phyloP scores from a whole-genome alignment of 768 basidiomycete species.

The Psilocybe cyanescens region DNA sequence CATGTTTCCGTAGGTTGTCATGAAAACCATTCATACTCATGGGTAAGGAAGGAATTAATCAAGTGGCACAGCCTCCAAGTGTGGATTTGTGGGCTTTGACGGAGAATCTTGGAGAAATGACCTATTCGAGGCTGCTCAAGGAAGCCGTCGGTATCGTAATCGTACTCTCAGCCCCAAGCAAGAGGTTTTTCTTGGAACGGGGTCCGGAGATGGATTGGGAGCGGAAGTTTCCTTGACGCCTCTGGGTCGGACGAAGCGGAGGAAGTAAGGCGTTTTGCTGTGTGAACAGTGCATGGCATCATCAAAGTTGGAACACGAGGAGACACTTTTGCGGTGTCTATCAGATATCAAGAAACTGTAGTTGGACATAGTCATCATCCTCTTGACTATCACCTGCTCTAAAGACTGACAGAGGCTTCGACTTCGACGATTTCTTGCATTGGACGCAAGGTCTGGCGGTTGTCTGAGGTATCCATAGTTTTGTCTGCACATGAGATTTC shows the following conservation, averaged over 20 bases:
- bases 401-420: not conserved
- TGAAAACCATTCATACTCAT: not conserved
- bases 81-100: not conserved
- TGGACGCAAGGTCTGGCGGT: constrained; percentile 1
- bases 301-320: constrained; percentile 16
- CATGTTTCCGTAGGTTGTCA: constrained; percentile 13
- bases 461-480: constrained; percentile 16
- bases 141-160: not conserved
- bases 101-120: not conserved
- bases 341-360: constrained; percentile 8
- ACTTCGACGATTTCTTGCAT: not conserved
- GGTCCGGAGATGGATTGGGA: not conserved
- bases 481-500: not conserved
- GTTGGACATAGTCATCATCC: constrained; percentile 2
- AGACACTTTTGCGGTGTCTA: constrained; percentile 19
- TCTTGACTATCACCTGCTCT: constrained; percentile 11
- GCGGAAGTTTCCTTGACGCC: not conserved
- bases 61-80: not conserved
- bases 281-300: constrained; percentile 9
- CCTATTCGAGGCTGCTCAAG: not conserved
- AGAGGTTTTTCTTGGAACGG: not conserved
- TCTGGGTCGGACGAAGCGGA: constrained; percentile 13
- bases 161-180: not conserved
- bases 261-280: constrained; percentile 8
- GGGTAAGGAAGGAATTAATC: not conserved